Conservation (phyloP, 2,329 filamentous ascomycete genomes). For the Beauveria sp. region DNA sequence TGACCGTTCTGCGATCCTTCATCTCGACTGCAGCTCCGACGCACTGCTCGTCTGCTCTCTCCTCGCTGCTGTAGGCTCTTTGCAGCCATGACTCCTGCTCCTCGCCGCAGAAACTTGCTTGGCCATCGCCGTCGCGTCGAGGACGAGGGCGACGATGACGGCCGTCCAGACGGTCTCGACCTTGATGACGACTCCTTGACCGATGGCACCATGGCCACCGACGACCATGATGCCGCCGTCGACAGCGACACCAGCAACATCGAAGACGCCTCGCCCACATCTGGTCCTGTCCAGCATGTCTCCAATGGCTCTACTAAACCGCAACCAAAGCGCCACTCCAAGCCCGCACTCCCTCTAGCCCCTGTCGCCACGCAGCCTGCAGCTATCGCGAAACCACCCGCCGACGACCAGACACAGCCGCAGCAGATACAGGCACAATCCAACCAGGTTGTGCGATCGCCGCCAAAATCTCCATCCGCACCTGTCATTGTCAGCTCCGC, state of each 20-base stretch:
- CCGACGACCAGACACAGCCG: not conserved
- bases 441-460: conserved; percentile 20
- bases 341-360: not conserved
- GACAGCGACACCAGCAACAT: conserved; percentile 60
- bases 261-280: conserved; percentile 47
- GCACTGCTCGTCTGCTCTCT: conserved; percentile 17
- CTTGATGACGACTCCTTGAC: conserved; percentile 59
- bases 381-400: not conserved
- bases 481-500: conserved; percentile 50
- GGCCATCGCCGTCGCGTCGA: conserved; percentile 61
- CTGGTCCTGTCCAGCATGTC: conserved; percentile 33
- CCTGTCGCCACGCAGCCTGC: not conserved
- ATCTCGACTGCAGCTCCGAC: conserved; percentile 13
- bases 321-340: conserved; percentile 21
- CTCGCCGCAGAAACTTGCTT: conserved; percentile 58
- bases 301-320: conserved; percentile 36
- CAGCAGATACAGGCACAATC: conserved; percentile 11
- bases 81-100: conserved; percentile 34
- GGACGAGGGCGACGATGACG: conserved; percentile 65
- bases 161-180: conserved; percentile 46
- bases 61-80: conserved; percentile 13
- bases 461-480: conserved; percentile 34
- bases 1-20: conserved; percentile 2
- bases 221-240: conserved; percentile 52
- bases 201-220: conserved; percentile 55